These are phyloP conservation scores for Pneumocystis canis DNA, from an alignment of 1,139 yeast species.

Conservation along the genomic window DNA sequence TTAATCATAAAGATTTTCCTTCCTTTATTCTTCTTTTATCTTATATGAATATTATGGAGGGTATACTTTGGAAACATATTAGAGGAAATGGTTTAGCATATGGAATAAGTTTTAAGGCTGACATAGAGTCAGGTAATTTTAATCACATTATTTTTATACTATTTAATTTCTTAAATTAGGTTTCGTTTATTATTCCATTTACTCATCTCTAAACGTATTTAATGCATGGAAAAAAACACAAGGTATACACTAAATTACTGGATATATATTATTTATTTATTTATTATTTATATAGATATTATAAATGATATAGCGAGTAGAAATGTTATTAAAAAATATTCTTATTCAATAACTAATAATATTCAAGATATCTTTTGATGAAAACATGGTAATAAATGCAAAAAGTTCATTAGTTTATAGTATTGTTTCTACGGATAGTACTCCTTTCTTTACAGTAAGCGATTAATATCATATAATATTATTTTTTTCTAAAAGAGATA, in stretches of 20 bases:
- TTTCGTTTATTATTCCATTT: slow-evolving; percentile 47
- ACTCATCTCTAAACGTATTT: slow-evolving; percentile 59
- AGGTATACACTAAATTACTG: slow-evolving; percentile 48
- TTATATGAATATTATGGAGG: slow-evolving; percentile 76
- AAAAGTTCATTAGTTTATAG: slow-evolving; percentile 9
- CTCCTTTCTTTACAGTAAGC: neutral
- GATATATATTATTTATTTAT: slow-evolving; percentile 36
- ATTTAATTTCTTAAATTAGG: slow-evolving; percentile 26
- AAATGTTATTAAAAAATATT: slow-evolving; percentile 35
- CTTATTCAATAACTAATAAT: slow-evolving; percentile 38
- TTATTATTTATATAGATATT: slow-evolving; percentile 45
- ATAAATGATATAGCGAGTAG: slow-evolving; percentile 60
- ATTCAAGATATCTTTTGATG: slow-evolving; percentile 27
- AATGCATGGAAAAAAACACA: slow-evolving; percentile 52
- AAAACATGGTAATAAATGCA: slow-evolving; percentile 10
- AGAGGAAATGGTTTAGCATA: slow-evolving; percentile 94
- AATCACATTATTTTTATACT: neutral
- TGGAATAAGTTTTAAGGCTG: slow-evolving; percentile 53
- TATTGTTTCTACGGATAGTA: slow-evolving; percentile 1
- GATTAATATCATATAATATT: neutral
- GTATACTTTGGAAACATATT: slow-evolving; percentile 93
- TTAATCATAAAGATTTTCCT: slow-evolving; percentile 51
- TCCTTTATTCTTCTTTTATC: slow-evolving; percentile 62
- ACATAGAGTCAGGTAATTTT: slow-evolving; percentile 34
- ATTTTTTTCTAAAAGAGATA: slow-evolving; percentile 27